These are phyloP conservation scores for Oemleria cerasiformis DNA, from an alignment of 306 rosid species.

Conservation along the genomic window DNA sequence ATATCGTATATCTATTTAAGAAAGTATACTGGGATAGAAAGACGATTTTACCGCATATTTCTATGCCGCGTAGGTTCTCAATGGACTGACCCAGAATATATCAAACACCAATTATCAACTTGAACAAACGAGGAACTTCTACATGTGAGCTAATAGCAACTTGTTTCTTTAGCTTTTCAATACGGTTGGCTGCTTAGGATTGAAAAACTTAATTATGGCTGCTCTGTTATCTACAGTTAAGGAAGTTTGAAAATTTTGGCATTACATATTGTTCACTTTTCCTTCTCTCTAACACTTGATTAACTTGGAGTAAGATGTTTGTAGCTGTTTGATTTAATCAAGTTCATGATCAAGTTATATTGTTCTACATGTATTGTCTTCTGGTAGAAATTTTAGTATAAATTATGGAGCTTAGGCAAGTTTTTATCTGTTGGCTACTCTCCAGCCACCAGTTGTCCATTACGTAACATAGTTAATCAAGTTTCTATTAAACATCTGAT, in stretches of 20 bases:
- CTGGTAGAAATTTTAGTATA: neutral
- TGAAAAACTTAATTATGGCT: slow-evolving; percentile 6
- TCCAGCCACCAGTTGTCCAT: slow-evolving; percentile 2
- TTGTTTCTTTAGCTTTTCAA: neutral
- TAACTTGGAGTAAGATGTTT: too few species aligned
- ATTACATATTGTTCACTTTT: slow-evolving; percentile 20
- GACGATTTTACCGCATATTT: slow-evolving; percentile 1
- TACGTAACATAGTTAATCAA: neutral
- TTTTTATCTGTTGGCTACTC: neutral
- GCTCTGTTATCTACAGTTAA: neutral
- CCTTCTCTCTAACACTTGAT: too few species aligned
- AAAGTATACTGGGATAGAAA: neutral
- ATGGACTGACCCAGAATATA: slow-evolving; percentile 86
- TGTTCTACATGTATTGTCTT: neutral
- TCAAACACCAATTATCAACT: slow-evolving; percentile 74
- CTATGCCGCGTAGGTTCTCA: slow-evolving; percentile 58
- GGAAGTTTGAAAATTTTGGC: slow-evolving; percentile 14
- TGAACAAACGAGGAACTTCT: slow-evolving; percentile 75
- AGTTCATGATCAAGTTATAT: neutral
- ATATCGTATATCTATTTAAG: neutral
- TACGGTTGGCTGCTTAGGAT: slow-evolving; percentile 7
- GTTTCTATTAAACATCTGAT: neutral
- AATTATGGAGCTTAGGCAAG: neutral
- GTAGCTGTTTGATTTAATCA: slow-evolving; percentile 3
- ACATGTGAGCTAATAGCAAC: slow-evolving; percentile 58